Percentiles rank a stretch among this genome's conserved stretches.
Evolutionary conservation across 2,329 filamentous ascomycete genomes (phyloP).

Genomic region (Colletotrichum agaves): DNA sequence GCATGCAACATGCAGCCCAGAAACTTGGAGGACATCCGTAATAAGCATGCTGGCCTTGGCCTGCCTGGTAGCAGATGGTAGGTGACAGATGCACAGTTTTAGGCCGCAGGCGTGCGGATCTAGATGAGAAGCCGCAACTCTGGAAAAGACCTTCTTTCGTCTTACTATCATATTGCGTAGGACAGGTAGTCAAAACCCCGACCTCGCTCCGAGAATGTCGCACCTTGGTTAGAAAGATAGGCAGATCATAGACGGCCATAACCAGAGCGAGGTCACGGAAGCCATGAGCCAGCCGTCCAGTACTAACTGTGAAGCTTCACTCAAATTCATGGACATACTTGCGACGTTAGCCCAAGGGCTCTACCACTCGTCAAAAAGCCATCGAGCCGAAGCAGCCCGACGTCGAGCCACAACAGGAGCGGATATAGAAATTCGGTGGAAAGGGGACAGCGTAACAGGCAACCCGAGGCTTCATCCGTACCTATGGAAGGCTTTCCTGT

Average conservation of each 20-base stretch:
- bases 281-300: no score
- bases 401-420: background rate
- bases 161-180: no score
- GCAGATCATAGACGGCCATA: no score
- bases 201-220: no score
- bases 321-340: no score
- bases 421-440: constrained; percentile 9
- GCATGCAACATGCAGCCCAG: constrained; percentile 16
- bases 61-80: background rate
- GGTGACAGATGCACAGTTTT: constrained; percentile 1
- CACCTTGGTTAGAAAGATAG: no score
- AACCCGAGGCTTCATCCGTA: constrained; percentile 16
- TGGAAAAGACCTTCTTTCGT: no score
- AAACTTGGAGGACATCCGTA: background rate
- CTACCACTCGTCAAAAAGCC: constrained; percentile 2
- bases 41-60: background rate
- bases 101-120: background rate
- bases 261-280: no score
- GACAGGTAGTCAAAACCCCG: no score
- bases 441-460: background rate
- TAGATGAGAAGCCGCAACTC: no score
- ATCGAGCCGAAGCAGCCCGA: constrained; percentile 17
- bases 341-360: background rate
- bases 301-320: no score
- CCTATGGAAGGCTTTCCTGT: constrained; percentile 5